phyloP scores from a whole-genome alignment of 164 flowering plant genomes.

The Echeveria elegans region DNA sequence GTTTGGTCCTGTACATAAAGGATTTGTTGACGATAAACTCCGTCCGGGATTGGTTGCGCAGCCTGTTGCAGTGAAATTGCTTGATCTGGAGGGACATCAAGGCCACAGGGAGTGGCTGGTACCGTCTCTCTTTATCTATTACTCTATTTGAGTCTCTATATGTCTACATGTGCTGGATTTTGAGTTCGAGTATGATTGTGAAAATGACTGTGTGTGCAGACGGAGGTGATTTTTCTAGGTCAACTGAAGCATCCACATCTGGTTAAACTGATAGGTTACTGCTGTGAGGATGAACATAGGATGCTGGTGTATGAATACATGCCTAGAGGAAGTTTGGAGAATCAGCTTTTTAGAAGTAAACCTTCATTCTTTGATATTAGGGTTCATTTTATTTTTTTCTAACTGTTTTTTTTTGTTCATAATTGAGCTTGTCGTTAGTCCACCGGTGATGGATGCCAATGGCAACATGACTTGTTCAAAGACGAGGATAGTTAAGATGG shows the following conservation, averaged over 20 bases:
- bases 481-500: background rate
- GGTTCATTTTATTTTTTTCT: background rate
- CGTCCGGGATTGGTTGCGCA: constrained; percentile 54
- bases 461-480: background rate
- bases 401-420: background rate
- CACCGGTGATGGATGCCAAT: background rate
- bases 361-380: too few species aligned
- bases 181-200: background rate
- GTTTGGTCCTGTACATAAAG: constrained; percentile 49
- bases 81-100: constrained; percentile 57
- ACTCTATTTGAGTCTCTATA: background rate
- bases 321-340: constrained; percentile 39
- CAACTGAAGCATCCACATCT: constrained; percentile 28
- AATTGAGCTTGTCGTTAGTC: background rate
- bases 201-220: constrained; percentile 33
- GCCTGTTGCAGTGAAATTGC: constrained; percentile 61
- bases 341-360: constrained; percentile 59
- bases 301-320: background rate
- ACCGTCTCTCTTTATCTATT: background rate
- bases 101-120: constrained; percentile 81
- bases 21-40: constrained; percentile 27
- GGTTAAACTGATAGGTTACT: background rate
- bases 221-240: constrained; percentile 60
- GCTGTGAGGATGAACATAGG: background rate
- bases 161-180: background rate